Evolutionary conservation across 208 protist species (phyloP), one percentile per base, ranked within the genome.

Genomic region (Leishmania tarentolae): DNA sequence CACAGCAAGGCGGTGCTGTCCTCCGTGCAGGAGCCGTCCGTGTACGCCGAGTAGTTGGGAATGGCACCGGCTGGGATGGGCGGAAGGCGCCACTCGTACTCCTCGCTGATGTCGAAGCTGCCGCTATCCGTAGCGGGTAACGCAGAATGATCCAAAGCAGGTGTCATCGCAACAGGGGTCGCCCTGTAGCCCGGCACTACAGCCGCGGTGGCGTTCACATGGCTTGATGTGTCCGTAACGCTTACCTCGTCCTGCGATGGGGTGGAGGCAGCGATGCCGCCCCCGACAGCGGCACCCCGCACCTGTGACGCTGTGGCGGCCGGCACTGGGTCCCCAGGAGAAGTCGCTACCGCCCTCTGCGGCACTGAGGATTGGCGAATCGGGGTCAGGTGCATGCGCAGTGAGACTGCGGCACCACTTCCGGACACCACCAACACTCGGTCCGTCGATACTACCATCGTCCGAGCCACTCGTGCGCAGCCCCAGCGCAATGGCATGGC

Each of bases 71-170:
- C 78, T 1, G 92, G 91, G 46, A 95, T 79, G 9, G 89, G 81
- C 35, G 89, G 73, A 37, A 91, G 79, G 35, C 89, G 88, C 19
- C 85, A 86, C 79, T 97, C 92, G 75, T 87, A 88, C 57, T 93
- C 91, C 65, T 92, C 89, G 61, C 84, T 78, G 17, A 95, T 74
- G 63, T 97, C 92, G 63, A 94, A 92, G 83, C 91, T 95, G 70
- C 76, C 70, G 56, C 59, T 70, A 37, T 63, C 57, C 57, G 28
- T 35, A 42, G 57, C 17, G 31, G 59, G 37, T 52, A 63, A 15
- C 75, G 46, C 72, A 17, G 50, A 35, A 52, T 24, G 44, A 17
- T 44, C 52, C 44, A 5, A 9, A 44, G 52, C 17, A 5, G 44
- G 68, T 17, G 68, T 52, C 68, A 28, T 44, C 9, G 68, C 17